These are phyloP conservation scores for Calophaca sinica DNA, from an alignment of 306 rosid species.

Conservation along the genomic window DNA sequence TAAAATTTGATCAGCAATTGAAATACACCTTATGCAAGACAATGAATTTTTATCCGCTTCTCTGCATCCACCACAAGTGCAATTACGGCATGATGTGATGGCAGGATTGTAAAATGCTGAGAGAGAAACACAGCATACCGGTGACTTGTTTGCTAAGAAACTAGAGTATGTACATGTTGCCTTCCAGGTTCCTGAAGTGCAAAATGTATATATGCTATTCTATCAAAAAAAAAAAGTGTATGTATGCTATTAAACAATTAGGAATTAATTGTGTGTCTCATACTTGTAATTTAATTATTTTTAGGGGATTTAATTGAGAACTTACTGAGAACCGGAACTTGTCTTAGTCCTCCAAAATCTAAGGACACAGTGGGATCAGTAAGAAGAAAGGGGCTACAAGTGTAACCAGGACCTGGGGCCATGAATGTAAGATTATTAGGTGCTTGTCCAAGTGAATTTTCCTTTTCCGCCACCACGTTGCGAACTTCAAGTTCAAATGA, in stretches of 20 bases:
- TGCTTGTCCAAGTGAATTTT: conserved; percentile 42
- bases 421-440: conserved; percentile 67
- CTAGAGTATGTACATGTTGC: conserved; percentile 74
- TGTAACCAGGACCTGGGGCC: conserved; percentile 88
- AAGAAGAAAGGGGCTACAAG: conserved; percentile 66
- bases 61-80: conserved; percentile 87
- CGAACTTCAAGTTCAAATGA: conserved; percentile 74
- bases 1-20: no score
- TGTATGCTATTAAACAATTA: neutral
- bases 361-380: conserved; percentile 63
- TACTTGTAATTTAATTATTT: no score
- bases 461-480: conserved; percentile 29
- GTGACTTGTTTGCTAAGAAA: conserved; percentile 64
- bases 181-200: conserved; percentile 79
- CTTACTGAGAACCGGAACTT: conserved; percentile 74
- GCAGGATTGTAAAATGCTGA: conserved; percentile 78
- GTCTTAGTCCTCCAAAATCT: conserved; percentile 68
- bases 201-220: conserved; percentile 19
- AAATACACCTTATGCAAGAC: conserved; percentile 53
- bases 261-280: no score
- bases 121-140: conserved; percentile 76
- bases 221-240: no score
- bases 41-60: conserved; percentile 46
- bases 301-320: neutral
- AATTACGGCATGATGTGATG: conserved; percentile 67